Evolutionary conservation across 2,329 filamentous ascomycete genomes (phyloP).

Genomic region (Fonsecaea erecta): DNA sequence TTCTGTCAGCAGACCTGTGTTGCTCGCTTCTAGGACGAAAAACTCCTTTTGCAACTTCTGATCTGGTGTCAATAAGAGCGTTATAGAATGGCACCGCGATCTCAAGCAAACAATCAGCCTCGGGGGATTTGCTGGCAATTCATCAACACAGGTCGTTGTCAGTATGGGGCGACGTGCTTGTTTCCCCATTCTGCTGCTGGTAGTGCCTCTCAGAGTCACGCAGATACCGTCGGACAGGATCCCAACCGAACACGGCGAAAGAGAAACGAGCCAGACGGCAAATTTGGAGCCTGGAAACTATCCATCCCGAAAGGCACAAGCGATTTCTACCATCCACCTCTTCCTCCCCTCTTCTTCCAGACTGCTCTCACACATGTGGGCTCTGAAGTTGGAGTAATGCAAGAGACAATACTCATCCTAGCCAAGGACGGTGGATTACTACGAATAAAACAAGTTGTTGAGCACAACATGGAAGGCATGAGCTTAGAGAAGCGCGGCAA

Average conservation of each 20-base stretch:
- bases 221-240: neutral
- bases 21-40: neutral
- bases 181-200: neutral
- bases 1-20: neutral
- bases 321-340: neutral
- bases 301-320: neutral
- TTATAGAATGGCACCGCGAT: neutral
- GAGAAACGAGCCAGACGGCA: neutral
- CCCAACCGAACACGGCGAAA: neutral
- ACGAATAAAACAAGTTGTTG: constrained; percentile 2
- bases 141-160: neutral
- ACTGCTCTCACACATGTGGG: neutral
- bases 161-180: neutral
- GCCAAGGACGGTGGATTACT: neutral
- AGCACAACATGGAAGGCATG: neutral
- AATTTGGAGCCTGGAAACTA: neutral
- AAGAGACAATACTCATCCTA: neutral
- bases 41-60: neutral
- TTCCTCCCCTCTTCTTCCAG: neutral
- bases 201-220: neutral
- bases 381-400: neutral
- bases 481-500: neutral
- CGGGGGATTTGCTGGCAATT: neutral
- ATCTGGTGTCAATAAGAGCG: neutral
- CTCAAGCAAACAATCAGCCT: neutral